Evolutionary conservation across 108 stramenopile genomes (phyloP).

Genomic region (Skeletonema marinoi): DNA sequence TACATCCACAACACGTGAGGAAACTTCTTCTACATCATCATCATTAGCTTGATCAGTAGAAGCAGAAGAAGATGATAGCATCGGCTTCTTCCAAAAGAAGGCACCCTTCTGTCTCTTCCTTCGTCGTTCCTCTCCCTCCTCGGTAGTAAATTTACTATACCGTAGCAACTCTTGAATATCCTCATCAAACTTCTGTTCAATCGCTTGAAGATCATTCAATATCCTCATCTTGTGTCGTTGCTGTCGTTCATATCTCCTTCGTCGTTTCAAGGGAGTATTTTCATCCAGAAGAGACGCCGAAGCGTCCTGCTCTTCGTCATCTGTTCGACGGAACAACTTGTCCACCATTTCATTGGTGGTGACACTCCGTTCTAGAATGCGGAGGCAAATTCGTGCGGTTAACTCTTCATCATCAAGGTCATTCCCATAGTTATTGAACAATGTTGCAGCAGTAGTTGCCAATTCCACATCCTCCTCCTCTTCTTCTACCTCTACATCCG

Average conservation of each 20-base stretch:
- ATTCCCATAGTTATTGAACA: constrained; percentile 17
- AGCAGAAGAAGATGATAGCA: background rate
- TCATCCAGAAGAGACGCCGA: background rate
- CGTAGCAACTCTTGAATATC: constrained; percentile 49
- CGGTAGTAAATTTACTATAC: constrained; percentile 18
- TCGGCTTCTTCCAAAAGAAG: constrained; percentile 38
- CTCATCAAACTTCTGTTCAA: constrained; percentile 55
- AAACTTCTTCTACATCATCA: background rate
- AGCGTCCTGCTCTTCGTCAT: constrained; percentile 1
- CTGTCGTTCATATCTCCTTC: constrained; percentile 17
- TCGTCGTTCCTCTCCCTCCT: constrained; percentile 20
- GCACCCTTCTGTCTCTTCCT: constrained; percentile 25
- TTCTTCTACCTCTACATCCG: background rate
- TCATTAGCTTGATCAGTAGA: background rate
- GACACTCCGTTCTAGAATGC: constrained; percentile 90
- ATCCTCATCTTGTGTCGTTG: constrained; percentile 22
- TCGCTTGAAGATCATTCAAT: constrained; percentile 38
- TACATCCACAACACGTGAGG: background rate
- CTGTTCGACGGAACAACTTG: constrained; percentile 44
- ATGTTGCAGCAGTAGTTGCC: constrained; percentile 1
- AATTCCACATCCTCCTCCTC: background rate
- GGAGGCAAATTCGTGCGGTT: constrained; percentile 76
- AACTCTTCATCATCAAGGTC: constrained; percentile 79
- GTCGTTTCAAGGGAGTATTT: background rate
- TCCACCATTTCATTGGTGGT: constrained; percentile 88